These are phyloP conservation scores for Xanthoconium stramineum DNA, from an alignment of 768 basidiomycete genomes.

Conservation along the genomic window DNA sequence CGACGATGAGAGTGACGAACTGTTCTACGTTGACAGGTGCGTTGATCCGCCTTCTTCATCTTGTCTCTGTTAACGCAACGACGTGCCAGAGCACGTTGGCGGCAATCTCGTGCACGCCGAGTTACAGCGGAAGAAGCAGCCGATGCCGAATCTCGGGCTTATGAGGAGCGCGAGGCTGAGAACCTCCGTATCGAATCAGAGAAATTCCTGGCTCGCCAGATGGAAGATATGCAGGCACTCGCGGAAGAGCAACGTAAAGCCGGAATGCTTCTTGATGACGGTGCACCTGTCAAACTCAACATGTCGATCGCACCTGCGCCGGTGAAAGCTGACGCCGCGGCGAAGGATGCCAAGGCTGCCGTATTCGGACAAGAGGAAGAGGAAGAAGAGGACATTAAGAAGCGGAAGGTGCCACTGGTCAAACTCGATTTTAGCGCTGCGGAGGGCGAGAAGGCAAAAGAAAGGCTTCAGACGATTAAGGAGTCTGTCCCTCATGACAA, in stretches of 20 bases:
- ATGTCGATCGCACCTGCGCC: constrained; percentile 61
- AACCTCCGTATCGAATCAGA: constrained; percentile 89
- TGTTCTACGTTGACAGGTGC: constrained; percentile 89
- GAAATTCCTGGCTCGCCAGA: constrained; percentile 88
- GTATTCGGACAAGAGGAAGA: constrained; percentile 84
- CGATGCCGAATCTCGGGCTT: constrained; percentile 76
- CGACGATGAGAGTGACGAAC: constrained; percentile 88
- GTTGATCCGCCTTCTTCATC: constrained; percentile 19
- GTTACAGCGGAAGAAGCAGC: constrained; percentile 77
- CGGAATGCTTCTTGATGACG: constrained; percentile 87
- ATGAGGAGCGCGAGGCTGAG: constrained; percentile 84
- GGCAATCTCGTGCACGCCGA: constrained; percentile 65
- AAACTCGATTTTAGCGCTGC: constrained; percentile 87
- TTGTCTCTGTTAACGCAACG: not conserved
- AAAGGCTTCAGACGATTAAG: constrained; percentile 75
- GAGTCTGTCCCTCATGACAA: constrained; percentile 72
- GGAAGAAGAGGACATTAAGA: constrained; percentile 75
- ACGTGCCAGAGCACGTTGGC: constrained; percentile 72
- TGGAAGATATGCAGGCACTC: constrained; percentile 93
- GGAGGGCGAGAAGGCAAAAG: constrained; percentile 77
- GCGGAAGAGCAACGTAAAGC: constrained; percentile 90
- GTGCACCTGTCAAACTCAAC: constrained; percentile 83
- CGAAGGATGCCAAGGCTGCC: constrained; percentile 49
- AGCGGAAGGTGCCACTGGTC: constrained; percentile 82
- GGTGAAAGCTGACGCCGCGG: constrained; percentile 43